Evolutionary conservation across 495 filamentous ascomycete genomes (phyloP), one percentile per base, ranked within the genome.

Genomic region (Aspergillus incahuasiensis): DNA sequence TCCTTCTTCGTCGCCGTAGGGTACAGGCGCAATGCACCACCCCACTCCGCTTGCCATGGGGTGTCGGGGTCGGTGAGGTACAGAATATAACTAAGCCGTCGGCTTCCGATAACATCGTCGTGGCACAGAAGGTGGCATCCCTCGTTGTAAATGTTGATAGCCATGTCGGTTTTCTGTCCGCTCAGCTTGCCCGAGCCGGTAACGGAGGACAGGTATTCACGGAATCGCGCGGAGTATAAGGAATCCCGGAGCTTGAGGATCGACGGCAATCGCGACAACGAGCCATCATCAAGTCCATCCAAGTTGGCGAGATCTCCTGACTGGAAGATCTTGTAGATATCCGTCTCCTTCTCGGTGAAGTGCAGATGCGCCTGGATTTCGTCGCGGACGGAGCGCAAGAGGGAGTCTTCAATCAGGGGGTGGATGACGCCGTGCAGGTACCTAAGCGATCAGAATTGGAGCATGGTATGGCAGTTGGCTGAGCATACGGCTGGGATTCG

Each of bases 311-410:
- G 79, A 67, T 99, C 94, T 52, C 94, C 94, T 25, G 92, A 97
- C 73, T 97, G 94, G 79, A 97, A 92, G 68, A 97, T 97, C 71
- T 94, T 96, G 79, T 99, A 99, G 73, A 99, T 97, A 71, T 99
- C 95, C 55, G 94, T 99, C 68, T 99, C 94, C 74, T 99, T 99
- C 59, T 91, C 92, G 45, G 94, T 96, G 74, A 98, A 98, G 65
- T 86, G 84, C 56, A 99, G 84, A 63, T 94, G 90, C 45, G 82
- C 77, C 70, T 88, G 84, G 67, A 97, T 91, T 76, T 99, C 94
- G 57, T 79, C 72, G 65, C 92, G 91, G 60, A 99, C 95, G 50
- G 82, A 75, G 63, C 90, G 91, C 47, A 99, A 82, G 12, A 99
- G 85, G 34, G 73, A 67, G 45, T 90, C 83, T 66, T 89, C 77